Conservation (phyloP, 495 filamentous ascomycete species). For the Penicillium simplicissimum region DNA sequence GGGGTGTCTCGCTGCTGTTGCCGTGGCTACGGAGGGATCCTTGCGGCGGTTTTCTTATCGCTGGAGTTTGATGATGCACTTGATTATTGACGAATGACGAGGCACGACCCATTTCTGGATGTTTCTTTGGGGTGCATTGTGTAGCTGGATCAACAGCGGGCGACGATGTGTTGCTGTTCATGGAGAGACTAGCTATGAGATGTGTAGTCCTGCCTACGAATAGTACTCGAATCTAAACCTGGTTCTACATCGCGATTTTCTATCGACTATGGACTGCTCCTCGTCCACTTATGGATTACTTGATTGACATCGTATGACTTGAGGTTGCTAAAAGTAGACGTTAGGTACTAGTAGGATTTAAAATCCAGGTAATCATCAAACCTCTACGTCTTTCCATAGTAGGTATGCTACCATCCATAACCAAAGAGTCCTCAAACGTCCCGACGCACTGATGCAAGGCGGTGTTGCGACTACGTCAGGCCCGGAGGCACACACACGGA, state of each 20-base stretch:
- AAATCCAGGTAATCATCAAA: no score
- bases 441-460: slow-evolving; percentile 1
- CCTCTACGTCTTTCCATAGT: no score
- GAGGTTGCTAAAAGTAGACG: background rate
- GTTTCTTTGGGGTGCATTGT: background rate
- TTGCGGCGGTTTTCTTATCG: background rate
- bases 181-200: background rate
- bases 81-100: slow-evolving; percentile 9
- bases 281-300: background rate
- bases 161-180: background rate
- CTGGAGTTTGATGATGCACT: slow-evolving; percentile 8
- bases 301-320: background rate
- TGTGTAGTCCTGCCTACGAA: background rate
- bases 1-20: slow-evolving; percentile 12
- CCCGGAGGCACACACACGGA: slow-evolving; percentile 28
- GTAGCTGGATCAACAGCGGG: background rate
- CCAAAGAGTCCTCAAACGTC: background rate
- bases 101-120: background rate
- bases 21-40: slow-evolving; percentile 8
- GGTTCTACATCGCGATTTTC: background rate
- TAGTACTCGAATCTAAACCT: no score
- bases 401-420: no score
- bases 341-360: background rate
- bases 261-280: background rate
- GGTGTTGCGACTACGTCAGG: slow-evolving; percentile 30